These are phyloP conservation scores for Artemisia annua DNA, from an alignment of 129 eudicot genomes.

Conservation along the genomic window DNA sequence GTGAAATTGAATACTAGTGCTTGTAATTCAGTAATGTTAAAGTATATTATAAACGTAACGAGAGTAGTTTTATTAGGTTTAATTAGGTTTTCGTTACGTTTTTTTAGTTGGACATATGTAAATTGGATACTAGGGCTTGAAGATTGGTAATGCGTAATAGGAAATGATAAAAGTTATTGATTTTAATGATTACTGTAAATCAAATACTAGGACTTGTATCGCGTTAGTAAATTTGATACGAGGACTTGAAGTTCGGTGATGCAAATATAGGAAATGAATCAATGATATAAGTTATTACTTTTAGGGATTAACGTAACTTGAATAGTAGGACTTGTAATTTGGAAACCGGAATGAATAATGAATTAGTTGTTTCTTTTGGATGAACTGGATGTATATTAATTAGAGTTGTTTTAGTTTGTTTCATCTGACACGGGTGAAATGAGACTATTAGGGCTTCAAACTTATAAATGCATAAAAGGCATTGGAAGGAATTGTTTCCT, in stretches of 20 bases:
- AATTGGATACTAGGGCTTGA: slow-evolving; percentile 12
- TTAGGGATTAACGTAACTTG: not conserved
- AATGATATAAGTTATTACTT: not conserved
- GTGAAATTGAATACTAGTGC: slow-evolving; percentile 11
- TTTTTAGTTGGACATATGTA: not conserved
- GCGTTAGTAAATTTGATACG: not conserved
- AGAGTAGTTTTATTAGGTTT: too few relatives aligned
- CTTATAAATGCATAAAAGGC: not conserved
- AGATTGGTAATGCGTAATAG: slow-evolving; percentile 1
- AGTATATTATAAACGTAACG: too few relatives aligned
- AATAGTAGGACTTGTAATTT: too few relatives aligned
- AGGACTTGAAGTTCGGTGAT: slow-evolving; percentile 19
- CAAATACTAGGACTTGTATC: not conserved
- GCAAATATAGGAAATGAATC: not conserved
- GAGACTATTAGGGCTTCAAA: slow-evolving; percentile 13
- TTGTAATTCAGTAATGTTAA: too few relatives aligned
- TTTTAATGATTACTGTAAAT: too few relatives aligned
- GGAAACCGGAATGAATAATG: too few relatives aligned
- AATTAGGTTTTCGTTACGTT: not conserved
- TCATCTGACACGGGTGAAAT: too few relatives aligned
- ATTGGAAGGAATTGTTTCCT: not conserved
- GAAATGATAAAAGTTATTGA: not conserved
- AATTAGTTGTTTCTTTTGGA: too few relatives aligned
- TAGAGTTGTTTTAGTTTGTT: too few relatives aligned
- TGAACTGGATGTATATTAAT: too few relatives aligned